These are phyloP conservation scores for Chytridium lagenaria DNA, from an alignment of 371 early-diverging fungal species.

Conservation along the genomic window DNA sequence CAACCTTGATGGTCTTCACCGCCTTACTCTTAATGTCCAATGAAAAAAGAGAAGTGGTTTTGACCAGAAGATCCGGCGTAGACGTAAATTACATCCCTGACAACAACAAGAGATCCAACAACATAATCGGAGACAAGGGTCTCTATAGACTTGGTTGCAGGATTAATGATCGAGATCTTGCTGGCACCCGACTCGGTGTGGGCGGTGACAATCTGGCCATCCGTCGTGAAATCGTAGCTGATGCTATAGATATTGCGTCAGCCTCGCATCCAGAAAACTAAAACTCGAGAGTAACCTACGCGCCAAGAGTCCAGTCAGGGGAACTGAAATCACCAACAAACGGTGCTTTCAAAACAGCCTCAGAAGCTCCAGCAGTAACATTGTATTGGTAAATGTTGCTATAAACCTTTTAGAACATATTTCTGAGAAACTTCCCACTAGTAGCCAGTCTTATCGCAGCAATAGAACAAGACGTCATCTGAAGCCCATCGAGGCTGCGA, in stretches of 20 bases:
- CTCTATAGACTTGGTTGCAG: conserved; percentile 46
- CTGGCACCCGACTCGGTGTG: conserved; percentile 37
- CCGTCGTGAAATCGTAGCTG: conserved; percentile 26
- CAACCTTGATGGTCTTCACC: not conserved
- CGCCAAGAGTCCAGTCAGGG: conserved; percentile 37
- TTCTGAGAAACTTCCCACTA: conserved; percentile 51
- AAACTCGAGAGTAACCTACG: not conserved
- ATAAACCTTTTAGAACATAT: not conserved
- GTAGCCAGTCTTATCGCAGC: conserved; percentile 72
- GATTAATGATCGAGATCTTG: conserved; percentile 59
- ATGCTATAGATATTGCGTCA: not conserved
- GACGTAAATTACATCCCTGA: conserved; percentile 16
- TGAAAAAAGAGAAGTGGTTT: not conserved
- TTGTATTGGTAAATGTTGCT: conserved; percentile 63
- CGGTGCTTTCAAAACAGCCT: conserved; percentile 6
- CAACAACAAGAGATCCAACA: not conserved
- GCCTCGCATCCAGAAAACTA: too few species aligned
- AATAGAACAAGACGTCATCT: conserved; percentile 65
- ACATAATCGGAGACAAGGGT: conserved; percentile 1
- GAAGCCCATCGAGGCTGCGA: conserved; percentile 69
- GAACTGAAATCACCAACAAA: conserved; percentile 27
- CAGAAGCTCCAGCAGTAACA: conserved; percentile 1
- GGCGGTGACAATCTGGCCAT: conserved; percentile 27
- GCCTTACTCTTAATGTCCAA: not conserved
- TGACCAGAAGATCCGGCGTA: conserved; percentile 14